Evolutionary conservation across 2,329 filamentous ascomycete species (phyloP), one percentile per base, ranked within the genome.

Genomic region (Trichoderma endophyticum): DNA sequence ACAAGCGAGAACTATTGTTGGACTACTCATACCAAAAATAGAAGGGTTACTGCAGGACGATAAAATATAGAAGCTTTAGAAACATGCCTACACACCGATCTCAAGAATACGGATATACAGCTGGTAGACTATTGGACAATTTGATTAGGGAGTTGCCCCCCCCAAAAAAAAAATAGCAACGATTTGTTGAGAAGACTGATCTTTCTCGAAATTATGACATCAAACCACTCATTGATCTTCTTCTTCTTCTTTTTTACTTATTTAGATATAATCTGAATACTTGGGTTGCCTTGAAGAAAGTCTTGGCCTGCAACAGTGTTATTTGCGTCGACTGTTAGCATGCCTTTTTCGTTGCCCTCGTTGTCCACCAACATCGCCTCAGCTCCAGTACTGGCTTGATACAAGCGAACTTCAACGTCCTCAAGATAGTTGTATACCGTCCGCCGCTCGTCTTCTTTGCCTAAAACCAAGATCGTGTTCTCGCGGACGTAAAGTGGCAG

Each of bases 401-500:
- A 88, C 24, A 86, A 75, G 34, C 81, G 81, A 26, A 88, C 81
- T 74, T 88, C 86, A 48, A 85, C 81, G 68, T 85, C 81, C n/a
- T 77, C 74, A 3, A 77, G 75, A 73, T 86, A 87, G 74, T 87
- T 83, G 68, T 86, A 87, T 2, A 71, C 68, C 8, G 84, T 84
- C 84, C 81, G 48, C 77, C 80, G 36, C 80, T 78, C 4, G 77
- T 81, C 21, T 77, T 77, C 54, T 73, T 79, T 83, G 0, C 85
- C 85, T 2, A 87, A 80, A 6, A 87, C 81, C 5, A 87, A 77
- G 4, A 87, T 75, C 0, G 85, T 85, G 67, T 86, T 84, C 74
- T 88, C 87, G 4, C 89, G 82, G 32, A 91, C 84, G 51, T 90
- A 86, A 3, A 91, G 79, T 3, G 89, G 89, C 73, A 91, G 77